Evolutionary conservation across 2,329 filamentous ascomycete species (phyloP).

Genomic region (Sclerotinia sclerotiorum): DNA sequence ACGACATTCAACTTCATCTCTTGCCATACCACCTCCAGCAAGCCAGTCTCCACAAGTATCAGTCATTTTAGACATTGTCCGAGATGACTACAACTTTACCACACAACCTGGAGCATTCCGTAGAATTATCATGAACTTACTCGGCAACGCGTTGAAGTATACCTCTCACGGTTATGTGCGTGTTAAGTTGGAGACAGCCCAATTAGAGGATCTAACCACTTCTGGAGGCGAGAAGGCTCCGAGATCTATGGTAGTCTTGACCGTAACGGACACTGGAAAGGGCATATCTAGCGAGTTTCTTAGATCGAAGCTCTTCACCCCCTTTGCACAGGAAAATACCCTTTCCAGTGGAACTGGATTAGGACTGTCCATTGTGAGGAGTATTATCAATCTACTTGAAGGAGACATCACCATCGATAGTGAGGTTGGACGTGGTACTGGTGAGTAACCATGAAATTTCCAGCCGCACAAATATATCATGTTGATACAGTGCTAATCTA

Average conservation of each 20-base stretch:
- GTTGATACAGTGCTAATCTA: conserved; percentile 24
- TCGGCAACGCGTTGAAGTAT: conserved; percentile 64
- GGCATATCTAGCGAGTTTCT: conserved; percentile 67
- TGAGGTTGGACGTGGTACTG: conserved; percentile 54
- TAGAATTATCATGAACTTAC: conserved; percentile 59
- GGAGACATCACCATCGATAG: conserved; percentile 61
- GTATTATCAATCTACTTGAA: conserved; percentile 59
- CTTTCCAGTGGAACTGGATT: conserved; percentile 62
- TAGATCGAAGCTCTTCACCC: conserved; percentile 58
- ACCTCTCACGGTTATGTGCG: conserved; percentile 54
- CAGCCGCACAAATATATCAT: not conserved
- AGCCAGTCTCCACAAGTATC: conserved; percentile 31
- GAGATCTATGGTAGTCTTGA: conserved; percentile 52
- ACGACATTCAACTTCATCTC: conserved; percentile 1
- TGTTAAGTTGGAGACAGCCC: conserved; percentile 39
- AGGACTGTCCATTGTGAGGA: conserved; percentile 63
- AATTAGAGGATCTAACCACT: conserved; percentile 36
- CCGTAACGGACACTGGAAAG: conserved; percentile 71
- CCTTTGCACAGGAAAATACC: conserved; percentile 63
- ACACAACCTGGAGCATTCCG: conserved; percentile 56
- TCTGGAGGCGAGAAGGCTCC: conserved; percentile 30
- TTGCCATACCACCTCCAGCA: conserved; percentile 16
- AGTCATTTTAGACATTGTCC: conserved; percentile 38
- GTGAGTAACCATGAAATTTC: conserved; percentile 41
- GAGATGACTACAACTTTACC: conserved; percentile 43